Conservation (phyloP, 1,284 basidiomycete species). For the Tilletia horrida region DNA sequence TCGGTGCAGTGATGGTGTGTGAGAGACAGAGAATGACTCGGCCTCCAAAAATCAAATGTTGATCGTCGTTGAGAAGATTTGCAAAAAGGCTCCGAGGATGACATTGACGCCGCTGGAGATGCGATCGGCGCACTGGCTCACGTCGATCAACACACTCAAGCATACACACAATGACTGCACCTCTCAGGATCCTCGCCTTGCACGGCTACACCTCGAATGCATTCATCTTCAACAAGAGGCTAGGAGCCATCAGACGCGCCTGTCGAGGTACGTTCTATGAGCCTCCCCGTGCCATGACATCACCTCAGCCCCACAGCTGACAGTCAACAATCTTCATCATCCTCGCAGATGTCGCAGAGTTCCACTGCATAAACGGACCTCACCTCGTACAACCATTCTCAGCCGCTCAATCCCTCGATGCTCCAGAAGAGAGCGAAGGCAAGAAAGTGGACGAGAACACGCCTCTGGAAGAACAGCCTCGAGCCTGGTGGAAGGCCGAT, state of each 20-base stretch:
- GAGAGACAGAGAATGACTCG: too few species aligned
- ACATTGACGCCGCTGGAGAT: neutral
- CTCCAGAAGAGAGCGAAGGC: slow-evolving; percentile 36
- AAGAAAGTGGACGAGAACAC: slow-evolving; percentile 36
- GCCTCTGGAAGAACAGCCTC: slow-evolving; percentile 50
- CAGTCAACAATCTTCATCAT: slow-evolving; percentile 1
- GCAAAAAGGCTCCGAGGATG: neutral
- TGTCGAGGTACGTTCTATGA: slow-evolving; percentile 32
- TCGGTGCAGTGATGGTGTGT: too few species aligned
- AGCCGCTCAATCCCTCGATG: slow-evolving; percentile 37
- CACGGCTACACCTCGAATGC: slow-evolving; percentile 53
- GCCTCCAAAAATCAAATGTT: too few species aligned
- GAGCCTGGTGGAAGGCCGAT: slow-evolving; percentile 50
- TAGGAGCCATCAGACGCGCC: slow-evolving; percentile 47
- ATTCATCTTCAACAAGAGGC: slow-evolving; percentile 39
- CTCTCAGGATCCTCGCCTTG: slow-evolving; percentile 42
- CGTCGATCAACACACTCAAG: neutral
- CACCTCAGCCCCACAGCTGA: neutral
- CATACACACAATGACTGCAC: neutral
- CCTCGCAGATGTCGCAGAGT: slow-evolving; percentile 44
- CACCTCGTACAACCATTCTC: slow-evolving; percentile 47
- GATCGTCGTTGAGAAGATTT: neutral
- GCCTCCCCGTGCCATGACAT: neutral
- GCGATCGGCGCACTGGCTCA: neutral
- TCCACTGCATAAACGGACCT: slow-evolving; percentile 49